Evolutionary conservation across 192 early-diverging fungal species (phyloP).

Genomic region (Backusella parvicylindrica): DNA sequence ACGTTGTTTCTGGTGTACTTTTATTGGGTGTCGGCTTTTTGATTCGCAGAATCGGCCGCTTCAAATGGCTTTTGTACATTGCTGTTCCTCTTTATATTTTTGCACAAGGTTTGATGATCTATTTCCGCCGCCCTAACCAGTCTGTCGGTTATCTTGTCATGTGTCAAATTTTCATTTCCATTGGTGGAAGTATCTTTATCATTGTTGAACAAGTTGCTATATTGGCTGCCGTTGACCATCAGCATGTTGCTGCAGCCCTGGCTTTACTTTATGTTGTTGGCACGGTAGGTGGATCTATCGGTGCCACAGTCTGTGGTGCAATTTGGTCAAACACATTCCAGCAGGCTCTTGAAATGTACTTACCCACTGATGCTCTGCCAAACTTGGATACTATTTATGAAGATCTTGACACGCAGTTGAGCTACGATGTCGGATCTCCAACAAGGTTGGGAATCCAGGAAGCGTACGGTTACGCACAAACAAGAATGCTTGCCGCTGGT

Average conservation of each 20-base stretch:
- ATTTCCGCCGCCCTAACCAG: background rate
- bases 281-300: background rate
- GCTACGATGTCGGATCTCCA: background rate
- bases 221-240: constrained; percentile 7
- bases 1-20: background rate
- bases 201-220: constrained; percentile 1
- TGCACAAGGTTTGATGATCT: background rate
- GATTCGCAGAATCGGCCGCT: background rate
- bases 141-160: background rate
- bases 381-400: background rate
- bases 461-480: constrained; percentile 5
- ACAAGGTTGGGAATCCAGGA: background rate
- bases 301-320: background rate
- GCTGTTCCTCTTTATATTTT: background rate
- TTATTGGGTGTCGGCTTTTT: background rate
- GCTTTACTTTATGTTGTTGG: background rate
- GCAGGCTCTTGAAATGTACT: background rate
- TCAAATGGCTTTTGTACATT: background rate
- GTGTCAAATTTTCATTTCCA: constrained; percentile 6
- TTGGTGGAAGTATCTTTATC: constrained; percentile 13
- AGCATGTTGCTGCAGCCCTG: background rate
- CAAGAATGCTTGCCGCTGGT: background rate
- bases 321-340: constrained; percentile 12
- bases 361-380: background rate
- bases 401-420: constrained; percentile 7